These are phyloP conservation scores for Pyrus hybrid DNA, from an alignment of 331 rosid genomes.

Conservation along the genomic window DNA sequence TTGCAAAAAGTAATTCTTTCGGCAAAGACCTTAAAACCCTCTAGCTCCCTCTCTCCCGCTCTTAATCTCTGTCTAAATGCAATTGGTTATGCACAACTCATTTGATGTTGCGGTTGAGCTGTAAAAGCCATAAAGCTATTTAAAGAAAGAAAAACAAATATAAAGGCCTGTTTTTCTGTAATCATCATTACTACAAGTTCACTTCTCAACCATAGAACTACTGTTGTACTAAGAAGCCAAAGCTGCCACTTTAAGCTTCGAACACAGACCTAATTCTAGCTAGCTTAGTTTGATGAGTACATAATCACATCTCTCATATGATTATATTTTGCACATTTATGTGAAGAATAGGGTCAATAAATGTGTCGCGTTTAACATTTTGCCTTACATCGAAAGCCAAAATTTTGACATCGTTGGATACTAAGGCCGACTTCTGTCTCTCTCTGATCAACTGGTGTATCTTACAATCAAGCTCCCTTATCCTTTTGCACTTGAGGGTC, in stretches of 20 bases:
- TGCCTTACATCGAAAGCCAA: background rate
- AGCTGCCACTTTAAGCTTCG: background rate
- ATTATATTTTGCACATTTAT: background rate
- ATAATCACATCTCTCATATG: background rate
- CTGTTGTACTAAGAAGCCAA: background rate
- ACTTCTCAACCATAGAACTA: background rate
- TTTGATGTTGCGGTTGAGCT: constrained; percentile 35
- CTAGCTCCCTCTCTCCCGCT: background rate
- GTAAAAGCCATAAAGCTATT: constrained; percentile 38
- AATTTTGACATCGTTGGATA: background rate
- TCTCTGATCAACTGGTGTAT: too few relatives aligned
- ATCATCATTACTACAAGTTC: background rate
- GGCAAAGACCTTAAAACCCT: background rate
- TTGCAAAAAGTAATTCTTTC: constrained; percentile 16
- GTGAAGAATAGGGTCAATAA: background rate
- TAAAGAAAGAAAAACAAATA: constrained; percentile 14
- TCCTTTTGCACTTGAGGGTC: background rate
- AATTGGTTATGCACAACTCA: constrained; percentile 15
- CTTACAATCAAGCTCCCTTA: background rate
- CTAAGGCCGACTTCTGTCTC: background rate
- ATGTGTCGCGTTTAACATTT: background rate
- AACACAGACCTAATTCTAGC: background rate
- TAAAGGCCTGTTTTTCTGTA: background rate
- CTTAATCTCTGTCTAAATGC: constrained; percentile 11
- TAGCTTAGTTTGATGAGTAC: background rate